Evolutionary conservation across 768 basidiomycete species (phyloP).

Genomic region (Candolleomyces aberdarensis): DNA sequence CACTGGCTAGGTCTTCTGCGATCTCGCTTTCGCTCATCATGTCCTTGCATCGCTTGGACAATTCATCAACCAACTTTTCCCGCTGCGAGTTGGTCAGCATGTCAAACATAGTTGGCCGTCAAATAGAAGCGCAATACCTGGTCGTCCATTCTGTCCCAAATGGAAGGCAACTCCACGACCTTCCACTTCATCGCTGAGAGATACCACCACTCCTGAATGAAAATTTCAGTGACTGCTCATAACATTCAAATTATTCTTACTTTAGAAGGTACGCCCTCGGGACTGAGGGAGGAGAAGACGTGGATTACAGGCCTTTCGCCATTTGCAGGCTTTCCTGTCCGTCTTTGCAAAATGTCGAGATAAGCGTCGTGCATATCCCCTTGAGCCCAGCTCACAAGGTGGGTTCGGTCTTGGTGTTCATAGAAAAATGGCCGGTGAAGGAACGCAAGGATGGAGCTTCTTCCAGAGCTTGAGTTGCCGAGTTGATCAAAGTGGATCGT

Average conservation of each 20-base stretch:
- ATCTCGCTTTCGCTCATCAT: not conserved
- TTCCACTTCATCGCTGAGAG: constrained; percentile 2
- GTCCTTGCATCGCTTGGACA: not conserved
- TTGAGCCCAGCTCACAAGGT: constrained; percentile 1
- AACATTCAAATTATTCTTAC: not conserved
- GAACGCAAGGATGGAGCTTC: not conserved
- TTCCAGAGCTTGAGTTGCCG: not conserved
- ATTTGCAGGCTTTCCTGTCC: not conserved
- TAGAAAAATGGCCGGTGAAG: constrained; percentile 1
- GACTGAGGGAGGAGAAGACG: not conserved
- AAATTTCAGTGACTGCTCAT: too few relatives aligned
- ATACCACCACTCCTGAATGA: constrained; percentile 1
- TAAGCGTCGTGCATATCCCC: not conserved
- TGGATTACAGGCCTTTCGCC: not conserved
- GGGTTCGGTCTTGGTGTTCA: not conserved
- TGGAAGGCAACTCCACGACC: not conserved
- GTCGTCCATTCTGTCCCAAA: not conserved
- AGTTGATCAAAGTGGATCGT: not conserved
- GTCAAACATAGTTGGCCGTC: not conserved
- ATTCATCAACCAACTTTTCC: not conserved
- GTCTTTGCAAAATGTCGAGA: not conserved
- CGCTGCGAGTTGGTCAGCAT: not conserved
- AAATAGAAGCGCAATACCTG: not conserved
- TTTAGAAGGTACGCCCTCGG: not conserved
- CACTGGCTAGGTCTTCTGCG: not conserved